Conservation (phyloP, 179 eudicot species). For the Actinidia arguta region DNA sequence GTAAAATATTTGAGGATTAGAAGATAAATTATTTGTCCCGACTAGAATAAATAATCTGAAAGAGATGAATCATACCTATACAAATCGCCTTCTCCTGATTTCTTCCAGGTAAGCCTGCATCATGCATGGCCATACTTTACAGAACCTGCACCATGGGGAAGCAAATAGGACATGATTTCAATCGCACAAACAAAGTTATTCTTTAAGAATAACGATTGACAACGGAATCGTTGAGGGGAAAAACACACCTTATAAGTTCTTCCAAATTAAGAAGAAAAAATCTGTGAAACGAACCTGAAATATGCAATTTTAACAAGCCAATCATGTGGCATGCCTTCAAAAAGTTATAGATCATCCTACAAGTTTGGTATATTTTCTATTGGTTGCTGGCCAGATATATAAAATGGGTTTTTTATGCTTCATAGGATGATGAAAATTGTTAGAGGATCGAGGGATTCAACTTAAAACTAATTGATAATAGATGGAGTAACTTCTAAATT, state of each 20-base stretch:
- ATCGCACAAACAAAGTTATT: neutral
- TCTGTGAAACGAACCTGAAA: neutral
- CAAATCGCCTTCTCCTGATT: conserved; percentile 78
- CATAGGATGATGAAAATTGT: neutral
- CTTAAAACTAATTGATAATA: too few species aligned
- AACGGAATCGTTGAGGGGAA: neutral
- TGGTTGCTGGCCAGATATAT: neutral
- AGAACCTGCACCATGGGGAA: conserved; percentile 68
- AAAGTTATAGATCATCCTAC: neutral
- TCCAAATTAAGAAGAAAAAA: too few species aligned
- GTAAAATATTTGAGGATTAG: too few species aligned
- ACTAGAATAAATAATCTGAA: too few species aligned
- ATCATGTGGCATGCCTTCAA: neutral
- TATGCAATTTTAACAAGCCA: neutral
- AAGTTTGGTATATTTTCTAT: neutral
- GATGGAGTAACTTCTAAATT: too few species aligned
- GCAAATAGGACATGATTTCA: neutral
- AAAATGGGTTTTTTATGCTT: neutral
- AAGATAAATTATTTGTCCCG: too few species aligned
- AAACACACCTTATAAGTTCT: neutral
- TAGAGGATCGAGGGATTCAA: too few species aligned
- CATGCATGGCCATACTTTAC: conserved; percentile 74
- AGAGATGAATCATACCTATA: too few species aligned
- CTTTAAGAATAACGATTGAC: neutral
- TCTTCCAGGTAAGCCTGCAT: conserved; percentile 98